Evolutionary conservation across 108 stramenopile genomes (phyloP).

Genomic region (Heterococcus sp.): DNA sequence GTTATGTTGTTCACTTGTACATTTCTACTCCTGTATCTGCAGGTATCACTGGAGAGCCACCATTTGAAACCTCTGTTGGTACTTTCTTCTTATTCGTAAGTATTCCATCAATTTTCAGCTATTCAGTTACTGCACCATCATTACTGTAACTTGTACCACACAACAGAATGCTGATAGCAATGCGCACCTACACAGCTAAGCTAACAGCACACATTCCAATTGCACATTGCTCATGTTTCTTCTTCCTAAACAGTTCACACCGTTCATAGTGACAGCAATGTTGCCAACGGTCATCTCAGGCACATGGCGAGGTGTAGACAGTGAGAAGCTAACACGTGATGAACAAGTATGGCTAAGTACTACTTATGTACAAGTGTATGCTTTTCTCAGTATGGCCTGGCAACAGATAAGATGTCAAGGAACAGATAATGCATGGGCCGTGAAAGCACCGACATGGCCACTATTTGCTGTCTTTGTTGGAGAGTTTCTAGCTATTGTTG

Average conservation of each 20-base stretch:
- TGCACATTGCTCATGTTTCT: too few relatives aligned
- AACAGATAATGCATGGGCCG: background rate
- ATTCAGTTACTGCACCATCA: too few relatives aligned
- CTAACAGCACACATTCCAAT: too few relatives aligned
- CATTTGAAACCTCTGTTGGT: slow-evolving; percentile 32
- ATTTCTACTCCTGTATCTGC: too few relatives aligned
- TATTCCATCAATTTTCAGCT: too few relatives aligned
- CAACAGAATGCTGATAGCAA: too few relatives aligned
- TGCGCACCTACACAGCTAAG: too few relatives aligned
- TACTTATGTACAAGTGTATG: slow-evolving; percentile 45
- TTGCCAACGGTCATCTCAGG: slow-evolving; percentile 41
- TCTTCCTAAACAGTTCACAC: too few relatives aligned
- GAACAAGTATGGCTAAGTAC: slow-evolving; percentile 41
- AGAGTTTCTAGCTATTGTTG: background rate
- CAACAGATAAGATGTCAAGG: background rate
- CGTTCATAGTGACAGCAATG: slow-evolving; percentile 45
- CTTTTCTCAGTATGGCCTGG: slow-evolving; percentile 30
- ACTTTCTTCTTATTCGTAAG: slow-evolving; percentile 6
- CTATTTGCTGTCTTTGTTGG: background rate
- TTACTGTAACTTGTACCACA: too few relatives aligned
- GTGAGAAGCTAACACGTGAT: slow-evolving; percentile 36
- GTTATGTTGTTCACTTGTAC: too few relatives aligned
- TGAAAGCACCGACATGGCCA: background rate
- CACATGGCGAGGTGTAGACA: slow-evolving; percentile 36
- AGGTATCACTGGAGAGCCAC: slow-evolving; percentile 29